Evolutionary conservation across 148 eudicot species (phyloP).

Genomic region (Silene uniflora): DNA sequence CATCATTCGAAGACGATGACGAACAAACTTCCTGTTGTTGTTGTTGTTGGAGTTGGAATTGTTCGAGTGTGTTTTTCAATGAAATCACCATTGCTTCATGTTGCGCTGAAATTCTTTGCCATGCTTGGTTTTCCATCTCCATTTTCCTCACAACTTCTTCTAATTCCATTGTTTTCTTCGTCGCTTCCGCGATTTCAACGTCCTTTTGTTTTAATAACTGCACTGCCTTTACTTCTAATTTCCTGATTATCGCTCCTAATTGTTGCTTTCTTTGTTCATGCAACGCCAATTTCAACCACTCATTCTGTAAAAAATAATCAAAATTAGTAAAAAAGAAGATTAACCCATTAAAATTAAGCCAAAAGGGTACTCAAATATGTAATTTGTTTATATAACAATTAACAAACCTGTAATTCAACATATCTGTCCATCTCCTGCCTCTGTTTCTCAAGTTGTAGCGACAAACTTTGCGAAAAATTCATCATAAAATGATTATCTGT

Average conservation of each 20-base stretch:
- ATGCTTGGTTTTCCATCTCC: constrained; percentile 50
- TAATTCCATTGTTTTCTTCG: constrained; percentile 43
- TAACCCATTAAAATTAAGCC: constrained; percentile 17
- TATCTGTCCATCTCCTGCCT: constrained; percentile 49
- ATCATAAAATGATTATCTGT: constrained; percentile 19
- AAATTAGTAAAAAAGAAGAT: background rate
- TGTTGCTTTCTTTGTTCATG: constrained; percentile 68
- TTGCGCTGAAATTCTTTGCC: constrained; percentile 56
- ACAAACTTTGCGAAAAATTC: constrained; percentile 25
- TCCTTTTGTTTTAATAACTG: constrained; percentile 49
- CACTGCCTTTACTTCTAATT: constrained; percentile 39
- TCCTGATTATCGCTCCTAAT: constrained; percentile 31
- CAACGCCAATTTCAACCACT: constrained; percentile 56
- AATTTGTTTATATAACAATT: no score
- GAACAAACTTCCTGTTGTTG: constrained; percentile 4
- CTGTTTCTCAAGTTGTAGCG: constrained; percentile 43
- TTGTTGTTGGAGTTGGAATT: constrained; percentile 30
- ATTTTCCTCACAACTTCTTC: constrained; percentile 41
- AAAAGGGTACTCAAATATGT: constrained; percentile 2
- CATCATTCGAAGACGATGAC: constrained; percentile 9
- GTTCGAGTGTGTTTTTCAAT: constrained; percentile 40
- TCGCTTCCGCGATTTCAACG: constrained; percentile 46
- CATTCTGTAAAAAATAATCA: constrained; percentile 41
- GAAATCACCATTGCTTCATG: constrained; percentile 46
- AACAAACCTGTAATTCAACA: constrained; percentile 53